Base-by-base conservation (phyloP, 148 eudicot genomes). In the Cornus florida region DNA sequence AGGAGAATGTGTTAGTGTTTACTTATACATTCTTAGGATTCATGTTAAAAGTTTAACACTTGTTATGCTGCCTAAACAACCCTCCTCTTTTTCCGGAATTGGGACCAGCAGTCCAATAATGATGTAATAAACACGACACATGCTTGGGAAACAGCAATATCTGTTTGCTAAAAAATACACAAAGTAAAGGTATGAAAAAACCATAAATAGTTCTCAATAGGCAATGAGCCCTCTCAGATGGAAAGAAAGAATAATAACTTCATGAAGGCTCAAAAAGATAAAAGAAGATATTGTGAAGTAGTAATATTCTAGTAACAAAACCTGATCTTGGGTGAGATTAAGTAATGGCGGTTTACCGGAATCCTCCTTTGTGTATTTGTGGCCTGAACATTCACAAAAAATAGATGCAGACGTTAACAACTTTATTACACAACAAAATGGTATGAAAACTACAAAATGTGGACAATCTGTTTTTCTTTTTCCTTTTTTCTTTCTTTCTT, bases 281-380 rank as follows among this genome's bases (percentile, higher is more conserved):
- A 72, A 24, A 67, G 46, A 12, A 72, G 66, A 62, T 62, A 13
- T 6, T 62, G 66, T 53, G 19, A 16, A 70, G 31, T 5, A 65
- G 31, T n/a, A 75, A 56, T 22, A 22, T 74, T 12, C 11, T 38
- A 4, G 28, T 53, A 35, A 50, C 70, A 77, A 78, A 41, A 86
- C 94, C 92, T 89, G 83, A 23, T 84, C 89, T 43, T 89, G 84
- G 13, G 84, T 83, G 24, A 94, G 84, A 86, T 92, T 95, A 69
- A 96, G 94, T 75, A 96, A 78, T 28, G 94, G 94, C 59, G 80
- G 86, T 78, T 87, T 93, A 79, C 75, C 85, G 22, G 85, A 32
- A 50, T 83, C 92, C 78, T 93, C 93, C 88, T 89, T 90, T 76
- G 91, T 82, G 78, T 86, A 88, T 75, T 83, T 89, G 77, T 90